Evolutionary conservation across 805 yeast genomes (phyloP).

Genomic region (Monosporozyma servazzii): DNA sequence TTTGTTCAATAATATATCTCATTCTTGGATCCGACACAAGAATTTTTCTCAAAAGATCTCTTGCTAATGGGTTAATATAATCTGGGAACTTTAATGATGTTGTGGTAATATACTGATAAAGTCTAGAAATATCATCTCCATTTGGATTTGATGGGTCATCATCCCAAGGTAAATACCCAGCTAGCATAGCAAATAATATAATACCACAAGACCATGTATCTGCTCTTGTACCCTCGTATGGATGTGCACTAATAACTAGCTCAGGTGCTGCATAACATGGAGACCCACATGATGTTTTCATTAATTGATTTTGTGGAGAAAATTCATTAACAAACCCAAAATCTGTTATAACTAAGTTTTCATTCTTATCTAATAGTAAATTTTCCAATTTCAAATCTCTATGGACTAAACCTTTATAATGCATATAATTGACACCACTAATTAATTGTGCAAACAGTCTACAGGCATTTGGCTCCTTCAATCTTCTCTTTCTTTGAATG

Average conservation of each 20-base stretch:
- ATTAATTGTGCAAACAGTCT: slow-evolving; percentile 85
- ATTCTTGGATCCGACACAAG: slow-evolving; percentile 76
- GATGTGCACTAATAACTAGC: slow-evolving; percentile 74
- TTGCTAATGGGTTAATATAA: slow-evolving; percentile 78
- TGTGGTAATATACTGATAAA: slow-evolving; percentile 84
- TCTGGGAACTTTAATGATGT: slow-evolving; percentile 95
- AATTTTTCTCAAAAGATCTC: slow-evolving; percentile 80
- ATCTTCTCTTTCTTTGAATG: slow-evolving; percentile 73
- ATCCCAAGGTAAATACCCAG: slow-evolving; percentile 95
- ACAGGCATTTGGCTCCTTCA: slow-evolving; percentile 82
- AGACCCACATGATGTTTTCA: slow-evolving; percentile 94
- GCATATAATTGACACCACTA: slow-evolving; percentile 92
- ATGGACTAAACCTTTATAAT: slow-evolving; percentile 82
- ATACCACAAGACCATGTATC: slow-evolving; percentile 98
- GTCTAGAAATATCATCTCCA: slow-evolving; percentile 83
- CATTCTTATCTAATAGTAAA: slow-evolving; percentile 73
- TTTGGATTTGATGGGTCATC: slow-evolving; percentile 96
- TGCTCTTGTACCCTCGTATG: slow-evolving; percentile 86
- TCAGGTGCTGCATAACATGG: slow-evolving; percentile 99
- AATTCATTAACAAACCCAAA: slow-evolving; percentile 92
- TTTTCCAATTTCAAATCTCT: slow-evolving; percentile 88
- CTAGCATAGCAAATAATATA: slow-evolving; percentile 89
- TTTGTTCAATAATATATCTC: slow-evolving; percentile 59
- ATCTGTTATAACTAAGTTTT: slow-evolving; percentile 78
- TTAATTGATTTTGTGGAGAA: slow-evolving; percentile 50